Evolutionary conservation across 768 basidiomycete species (phyloP).

Genomic region (Leccinum subtestaceum): DNA sequence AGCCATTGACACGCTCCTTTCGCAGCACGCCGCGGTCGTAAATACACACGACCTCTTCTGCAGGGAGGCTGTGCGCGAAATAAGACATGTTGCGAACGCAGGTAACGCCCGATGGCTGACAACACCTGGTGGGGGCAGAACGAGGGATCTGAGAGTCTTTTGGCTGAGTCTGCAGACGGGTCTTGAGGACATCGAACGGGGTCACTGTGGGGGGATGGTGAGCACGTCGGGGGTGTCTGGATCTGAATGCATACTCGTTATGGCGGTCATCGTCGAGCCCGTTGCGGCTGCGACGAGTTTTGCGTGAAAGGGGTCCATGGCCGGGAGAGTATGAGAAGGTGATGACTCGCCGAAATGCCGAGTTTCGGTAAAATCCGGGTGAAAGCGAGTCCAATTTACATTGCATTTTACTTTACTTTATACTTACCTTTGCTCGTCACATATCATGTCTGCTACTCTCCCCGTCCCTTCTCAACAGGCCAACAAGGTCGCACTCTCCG

Average conservation of each 20-base stretch:
- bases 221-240: conserved; percentile 2
- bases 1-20: conserved; percentile 76
- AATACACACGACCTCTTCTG: conserved; percentile 71
- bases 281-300: conserved; percentile 78
- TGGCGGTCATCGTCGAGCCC: conserved; percentile 76
- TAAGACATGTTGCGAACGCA: conserved; percentile 82
- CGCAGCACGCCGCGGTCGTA: conserved; percentile 73
- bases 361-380: conserved; percentile 27
- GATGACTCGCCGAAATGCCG: neutral
- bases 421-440: neutral
- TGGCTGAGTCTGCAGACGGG: conserved; percentile 92
- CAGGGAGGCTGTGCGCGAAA: conserved; percentile 50
- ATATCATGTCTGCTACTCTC: conserved; percentile 42
- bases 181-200: conserved; percentile 98
- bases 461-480: conserved; percentile 70
- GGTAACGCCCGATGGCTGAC: conserved; percentile 52
- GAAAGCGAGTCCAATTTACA: neutral
- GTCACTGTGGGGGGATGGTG: conserved; percentile 70
- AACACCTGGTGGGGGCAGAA: conserved; percentile 58
- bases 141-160: conserved; percentile 50
- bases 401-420: neutral
- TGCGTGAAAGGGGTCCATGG: conserved; percentile 69
- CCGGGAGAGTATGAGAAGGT: neutral
- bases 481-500: conserved; percentile 72
- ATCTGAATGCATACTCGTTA: conserved; percentile 62